phyloP scores from a whole-genome alignment of 768 basidiomycete species.

The Tulasnella sp. region DNA sequence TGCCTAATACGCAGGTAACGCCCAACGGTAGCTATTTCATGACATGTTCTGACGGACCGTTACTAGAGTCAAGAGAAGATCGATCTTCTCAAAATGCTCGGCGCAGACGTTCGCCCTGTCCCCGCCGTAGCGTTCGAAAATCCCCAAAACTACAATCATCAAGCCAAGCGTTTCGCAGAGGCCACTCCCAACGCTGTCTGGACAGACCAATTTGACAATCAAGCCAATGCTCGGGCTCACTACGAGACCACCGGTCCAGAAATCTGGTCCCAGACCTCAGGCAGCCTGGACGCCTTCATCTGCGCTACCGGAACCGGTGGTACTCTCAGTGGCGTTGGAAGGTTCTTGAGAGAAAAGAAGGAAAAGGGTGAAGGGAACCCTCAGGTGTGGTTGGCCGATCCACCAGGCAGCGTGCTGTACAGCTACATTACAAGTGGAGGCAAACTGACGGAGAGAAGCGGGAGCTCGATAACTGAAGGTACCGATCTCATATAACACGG shows the following conservation, averaged over 20 bases:
- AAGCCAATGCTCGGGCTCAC: constrained; percentile 81
- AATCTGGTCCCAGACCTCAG: constrained; percentile 84
- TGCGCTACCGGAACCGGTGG: constrained; percentile 96
- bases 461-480: constrained; percentile 94
- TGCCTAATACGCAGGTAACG: constrained; percentile 84
- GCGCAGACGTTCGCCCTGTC: constrained; percentile 92
- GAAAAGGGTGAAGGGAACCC: constrained; percentile 45
- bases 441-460: constrained; percentile 62
- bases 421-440: constrained; percentile 76
- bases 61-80: constrained; percentile 93
- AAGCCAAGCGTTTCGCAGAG: constrained; percentile 81
- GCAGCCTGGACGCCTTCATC: constrained; percentile 79
- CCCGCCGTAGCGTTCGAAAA: constrained; percentile 96
- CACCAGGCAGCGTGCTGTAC: constrained; percentile 88
- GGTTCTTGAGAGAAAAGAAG: constrained; percentile 76
- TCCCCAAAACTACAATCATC: constrained; percentile 95
- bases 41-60: background rate
- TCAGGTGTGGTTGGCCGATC: constrained; percentile 93
- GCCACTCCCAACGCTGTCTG: constrained; percentile 73
- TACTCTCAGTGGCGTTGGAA: constrained; percentile 83
- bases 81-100: constrained; percentile 92
- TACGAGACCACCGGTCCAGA: constrained; percentile 91
- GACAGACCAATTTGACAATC: constrained; percentile 98
- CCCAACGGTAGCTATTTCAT: constrained; percentile 14
- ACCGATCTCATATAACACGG: constrained; percentile 12